Conservation (phyloP, 2,329 filamentous ascomycete genomes). For the Alternaria metachromatica region DNA sequence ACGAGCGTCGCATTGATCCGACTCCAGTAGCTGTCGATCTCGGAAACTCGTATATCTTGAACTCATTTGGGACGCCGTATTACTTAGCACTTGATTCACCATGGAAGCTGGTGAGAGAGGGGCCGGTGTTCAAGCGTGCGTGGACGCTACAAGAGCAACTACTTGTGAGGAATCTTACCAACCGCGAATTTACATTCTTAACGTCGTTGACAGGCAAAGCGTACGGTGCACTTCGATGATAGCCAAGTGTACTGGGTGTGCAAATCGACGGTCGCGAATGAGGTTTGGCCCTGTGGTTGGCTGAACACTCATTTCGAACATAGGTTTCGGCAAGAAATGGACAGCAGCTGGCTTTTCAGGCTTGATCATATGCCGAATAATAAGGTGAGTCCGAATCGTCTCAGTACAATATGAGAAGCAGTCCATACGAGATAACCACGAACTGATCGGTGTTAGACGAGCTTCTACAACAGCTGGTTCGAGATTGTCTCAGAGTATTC, state of each 20-base stretch:
- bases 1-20: not conserved
- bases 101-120: not conserved
- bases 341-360: too few relatives aligned
- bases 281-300: not conserved
- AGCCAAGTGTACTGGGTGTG: not conserved
- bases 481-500: not conserved
- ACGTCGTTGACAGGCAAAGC: not conserved
- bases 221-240: not conserved
- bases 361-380: too few relatives aligned
- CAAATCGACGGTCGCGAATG: not conserved
- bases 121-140: not conserved
- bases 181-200: too few relatives aligned
- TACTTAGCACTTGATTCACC: too few relatives aligned
- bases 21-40: not conserved
- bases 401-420: too few relatives aligned
- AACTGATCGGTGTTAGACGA: too few relatives aligned
- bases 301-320: fast-evolving
- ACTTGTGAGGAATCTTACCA: not conserved
- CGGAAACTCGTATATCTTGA: too few relatives aligned
- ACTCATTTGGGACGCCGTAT: too few relatives aligned
- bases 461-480: not conserved
- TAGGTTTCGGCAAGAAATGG: too few relatives aligned
- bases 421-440: too few relatives aligned
- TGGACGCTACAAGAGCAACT: not conserved
- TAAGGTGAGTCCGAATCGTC: too few relatives aligned